Evolutionary conservation across 2,329 filamentous ascomycete genomes (phyloP), one percentile per base, ranked within the genome.

Genomic region (Beauveria caledonica): DNA sequence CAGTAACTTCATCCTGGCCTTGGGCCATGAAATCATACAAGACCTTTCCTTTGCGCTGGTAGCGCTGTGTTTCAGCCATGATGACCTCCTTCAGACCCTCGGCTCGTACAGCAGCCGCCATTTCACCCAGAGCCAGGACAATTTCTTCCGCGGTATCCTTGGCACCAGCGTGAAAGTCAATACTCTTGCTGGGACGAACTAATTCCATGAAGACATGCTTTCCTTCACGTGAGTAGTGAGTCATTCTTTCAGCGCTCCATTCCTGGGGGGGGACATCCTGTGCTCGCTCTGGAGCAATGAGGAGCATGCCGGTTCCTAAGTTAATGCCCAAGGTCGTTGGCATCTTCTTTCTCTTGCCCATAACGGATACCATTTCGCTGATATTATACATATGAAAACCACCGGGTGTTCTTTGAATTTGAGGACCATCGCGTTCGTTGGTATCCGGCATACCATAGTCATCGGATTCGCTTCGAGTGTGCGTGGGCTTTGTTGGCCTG

Each of bases 291-390:
- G 93, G 92, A 0, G 92, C 89, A 67, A 99, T 90, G 74, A 96
- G 86, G 66, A 99, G 95, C 36, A 88, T 84, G 44, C 92, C 92
- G 17, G 90, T 95, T 52, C 88, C 86, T 60, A 94, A 80, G 70
- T 97, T 97, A 69, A 97, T 88, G n/a, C 93, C 93, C 42, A 97
- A 75, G 0, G 90, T 96, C n/a, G 92, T 96, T 1, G 93, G 92
- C 90, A 97, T 94, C 77, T 97, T 97, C 79, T 96, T 96, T 69
- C 90, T 88, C 78, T 96, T 96, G 60, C 93, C 93, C 85, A 96
- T 92, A 49, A 94, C 86, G n/a, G 92, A 93, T 5, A 96, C 85
- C 89, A 96, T 96, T 75, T 97, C 93, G 71, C 92, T 96, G 68
- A 97, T 92, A 68, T 96, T 97, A 76, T 97, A 97, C 73, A 97